phyloP scores from a whole-genome alignment of 805 yeast species.

The Priceomyces haplophilus region DNA sequence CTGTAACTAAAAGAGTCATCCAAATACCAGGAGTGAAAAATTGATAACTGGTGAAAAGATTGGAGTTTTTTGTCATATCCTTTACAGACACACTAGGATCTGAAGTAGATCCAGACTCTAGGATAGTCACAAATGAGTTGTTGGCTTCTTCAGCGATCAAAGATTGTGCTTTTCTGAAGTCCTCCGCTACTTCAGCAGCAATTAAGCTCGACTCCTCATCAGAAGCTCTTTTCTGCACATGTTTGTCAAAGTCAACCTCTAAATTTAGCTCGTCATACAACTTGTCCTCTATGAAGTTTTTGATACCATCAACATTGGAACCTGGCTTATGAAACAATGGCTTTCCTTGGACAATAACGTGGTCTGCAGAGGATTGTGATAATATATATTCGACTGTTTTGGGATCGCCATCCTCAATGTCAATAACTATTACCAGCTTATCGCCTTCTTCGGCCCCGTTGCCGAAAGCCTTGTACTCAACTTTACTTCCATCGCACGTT shows the following conservation, averaged over 20 bases:
- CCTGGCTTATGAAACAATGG: constrained; percentile 25
- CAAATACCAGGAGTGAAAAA: constrained; percentile 80
- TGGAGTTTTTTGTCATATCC: constrained; percentile 19
- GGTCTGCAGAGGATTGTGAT: constrained; percentile 5
- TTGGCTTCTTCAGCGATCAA: constrained; percentile 28
- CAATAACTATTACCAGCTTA: constrained; percentile 19
- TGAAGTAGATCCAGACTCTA: constrained; percentile 9
- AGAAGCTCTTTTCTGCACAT: constrained; percentile 17
- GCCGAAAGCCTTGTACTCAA: constrained; percentile 5
- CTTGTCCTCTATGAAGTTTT: constrained; percentile 21
- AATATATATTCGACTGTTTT: constrained; percentile 21
- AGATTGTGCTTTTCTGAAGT: constrained; percentile 32
- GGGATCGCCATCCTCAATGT: constrained; percentile 19
- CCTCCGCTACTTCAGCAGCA: constrained; percentile 25
- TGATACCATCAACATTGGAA: constrained; percentile 18
- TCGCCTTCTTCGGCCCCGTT: neutral
- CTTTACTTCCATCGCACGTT: constrained; percentile 10
- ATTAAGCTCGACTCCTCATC: constrained; percentile 12
- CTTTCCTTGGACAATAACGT: constrained; percentile 27
- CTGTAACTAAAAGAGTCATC: constrained; percentile 67
- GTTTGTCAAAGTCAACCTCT: constrained; percentile 16
- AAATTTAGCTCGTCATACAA: constrained; percentile 19
- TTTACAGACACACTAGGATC: neutral
- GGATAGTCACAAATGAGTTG: constrained; percentile 18
- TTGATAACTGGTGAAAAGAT: constrained; percentile 61